These are phyloP conservation scores for Lentinula raphanica DNA, from an alignment of 768 basidiomycete species.

Conservation along the genomic window DNA sequence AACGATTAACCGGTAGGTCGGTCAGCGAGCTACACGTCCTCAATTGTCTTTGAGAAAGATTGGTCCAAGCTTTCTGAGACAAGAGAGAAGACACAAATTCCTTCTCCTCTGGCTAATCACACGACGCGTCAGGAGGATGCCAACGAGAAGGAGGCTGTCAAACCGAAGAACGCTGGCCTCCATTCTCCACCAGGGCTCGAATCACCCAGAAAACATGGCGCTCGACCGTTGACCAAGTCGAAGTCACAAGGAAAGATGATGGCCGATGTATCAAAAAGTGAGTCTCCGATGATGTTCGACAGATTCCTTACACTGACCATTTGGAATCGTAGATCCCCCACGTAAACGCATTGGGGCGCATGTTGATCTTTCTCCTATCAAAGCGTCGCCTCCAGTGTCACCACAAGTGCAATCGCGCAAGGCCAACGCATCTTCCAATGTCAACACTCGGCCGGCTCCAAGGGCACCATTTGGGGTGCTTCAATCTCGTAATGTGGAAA, in stretches of 20 bases:
- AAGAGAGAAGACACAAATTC: slow-evolving; percentile 9
- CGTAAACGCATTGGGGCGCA: slow-evolving; percentile 28
- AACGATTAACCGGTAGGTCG: slow-evolving; percentile 29
- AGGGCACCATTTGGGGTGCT: slow-evolving; percentile 30
- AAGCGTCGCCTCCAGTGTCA: slow-evolving; percentile 45
- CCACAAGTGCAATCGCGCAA: slow-evolving; percentile 9
- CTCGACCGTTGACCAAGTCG: slow-evolving; percentile 26
- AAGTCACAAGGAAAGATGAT: slow-evolving; percentile 43
- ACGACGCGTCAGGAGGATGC: too few relatives aligned
- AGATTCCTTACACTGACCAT: neutral
- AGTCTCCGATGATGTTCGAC: neutral
- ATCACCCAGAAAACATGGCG: slow-evolving; percentile 9
- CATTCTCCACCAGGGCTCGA: slow-evolving; percentile 31
- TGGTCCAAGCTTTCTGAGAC: slow-evolving; percentile 31
- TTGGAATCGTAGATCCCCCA: neutral
- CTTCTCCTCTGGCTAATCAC: slow-evolving; percentile 24
- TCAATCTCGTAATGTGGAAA: slow-evolving; percentile 1
- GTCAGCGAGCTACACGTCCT: slow-evolving; percentile 42
- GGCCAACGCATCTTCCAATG: slow-evolving; percentile 11
- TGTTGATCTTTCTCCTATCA: slow-evolving; percentile 44
- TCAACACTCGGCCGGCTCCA: slow-evolving; percentile 5
- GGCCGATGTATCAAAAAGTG: slow-evolving; percentile 27
- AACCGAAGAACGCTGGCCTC: slow-evolving; percentile 5
- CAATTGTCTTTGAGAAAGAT: slow-evolving; percentile 48
- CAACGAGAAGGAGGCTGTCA: slow-evolving; percentile 10